Conservation (phyloP, 2,329 filamentous ascomycete species). For the Conoideocrella luteorostrata region DNA sequence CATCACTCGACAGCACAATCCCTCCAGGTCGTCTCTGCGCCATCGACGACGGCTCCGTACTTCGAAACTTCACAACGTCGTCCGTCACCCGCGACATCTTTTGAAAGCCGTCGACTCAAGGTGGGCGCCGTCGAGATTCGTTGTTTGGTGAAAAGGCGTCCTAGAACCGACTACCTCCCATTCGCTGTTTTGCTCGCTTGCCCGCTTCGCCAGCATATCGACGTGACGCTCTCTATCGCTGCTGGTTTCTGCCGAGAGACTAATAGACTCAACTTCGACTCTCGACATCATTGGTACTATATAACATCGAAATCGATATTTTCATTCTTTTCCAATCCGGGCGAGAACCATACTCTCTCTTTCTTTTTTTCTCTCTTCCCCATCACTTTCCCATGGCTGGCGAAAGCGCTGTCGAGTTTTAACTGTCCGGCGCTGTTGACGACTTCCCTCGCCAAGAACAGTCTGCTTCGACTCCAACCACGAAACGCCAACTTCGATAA, state of each 20-base stretch:
- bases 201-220: no score
- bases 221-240: background rate
- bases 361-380: background rate
- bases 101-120: no score
- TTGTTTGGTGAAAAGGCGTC: no score
- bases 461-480: background rate
- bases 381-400: slow-evolving; percentile 4
- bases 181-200: background rate
- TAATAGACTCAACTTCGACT: background rate
- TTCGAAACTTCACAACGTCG: background rate
- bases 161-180: no score
- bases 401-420: background rate
- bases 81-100: no score
- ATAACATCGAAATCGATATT: background rate
- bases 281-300: background rate
- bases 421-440: slow-evolving; percentile 4
- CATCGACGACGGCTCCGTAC: no score
- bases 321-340: background rate
- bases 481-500: background rate
- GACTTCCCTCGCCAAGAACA: slow-evolving; percentile 1
- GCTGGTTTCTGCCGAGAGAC: background rate
- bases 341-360: background rate
- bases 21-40: no score
- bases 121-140: no score
- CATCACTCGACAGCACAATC: no score